Base-by-base conservation (phyloP, 1,284 basidiomycete species). In the Rhodotorula sp. region DNA sequence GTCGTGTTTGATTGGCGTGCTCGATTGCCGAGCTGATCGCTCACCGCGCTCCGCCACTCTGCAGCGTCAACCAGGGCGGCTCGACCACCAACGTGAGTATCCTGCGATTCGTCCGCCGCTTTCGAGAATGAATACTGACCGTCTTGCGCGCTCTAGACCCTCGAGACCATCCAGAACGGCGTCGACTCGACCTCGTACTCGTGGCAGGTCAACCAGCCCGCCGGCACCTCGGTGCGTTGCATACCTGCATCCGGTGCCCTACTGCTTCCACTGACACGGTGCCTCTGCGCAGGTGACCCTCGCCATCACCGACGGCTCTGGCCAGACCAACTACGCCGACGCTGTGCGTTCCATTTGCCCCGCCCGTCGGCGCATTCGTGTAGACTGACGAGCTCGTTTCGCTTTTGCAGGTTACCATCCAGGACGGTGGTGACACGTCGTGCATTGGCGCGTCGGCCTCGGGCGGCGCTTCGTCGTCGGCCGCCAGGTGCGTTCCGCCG, bases 151-250 rank as follows among this genome's bases (percentile, higher is more conserved):
- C 3, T 34, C 21, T 42, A 68, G 67, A 55, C 64, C 59, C 42
- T 73, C 59, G 71, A 70, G 65, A 73, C 64, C 49, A 65, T 72
- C 70, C 55, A 49, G 41, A 46, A 63, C 34, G 50, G 17, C 45
- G n/a, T 55, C 21, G 19, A 13, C 21, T 19, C 25, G 45, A 67
- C 59, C 58, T 64, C 66, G 50, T 73, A 70, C 68, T 66, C 72
- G 59, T 73, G 72, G 71, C 79, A 70, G 69, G 79, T 81, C 71
- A 75, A 81, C 77, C 44, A 80, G 46, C 61, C 79, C 44, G 73
- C 79, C 19, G 80, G 80, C 64, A 78, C 76, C 59, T 75, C 77
- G 63, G 77, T 65, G n/a, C 64, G 64, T 50, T 8, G 4, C n/a
- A 13, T 34, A 3, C 21, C 27, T 58, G 14, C n/a, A 2, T 17